Evolutionary conservation across 1,139 yeast species (phyloP).

Genomic region (Geotrichum klebahnii): DNA sequence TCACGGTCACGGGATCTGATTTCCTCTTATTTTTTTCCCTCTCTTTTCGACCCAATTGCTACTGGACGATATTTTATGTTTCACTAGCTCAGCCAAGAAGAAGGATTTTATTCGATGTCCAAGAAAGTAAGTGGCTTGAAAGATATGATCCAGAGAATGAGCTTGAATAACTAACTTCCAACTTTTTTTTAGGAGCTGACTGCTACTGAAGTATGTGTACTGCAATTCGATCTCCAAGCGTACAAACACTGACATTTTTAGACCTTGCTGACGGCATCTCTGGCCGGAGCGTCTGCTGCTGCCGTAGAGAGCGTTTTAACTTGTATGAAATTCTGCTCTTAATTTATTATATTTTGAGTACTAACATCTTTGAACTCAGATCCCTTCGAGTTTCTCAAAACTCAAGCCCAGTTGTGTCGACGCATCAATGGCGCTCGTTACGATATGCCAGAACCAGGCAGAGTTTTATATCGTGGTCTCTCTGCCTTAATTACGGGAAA

Average conservation of each 20-base stretch:
- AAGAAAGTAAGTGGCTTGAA: not conserved
- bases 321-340: conserved; percentile 34
- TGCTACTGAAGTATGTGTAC: not conserved
- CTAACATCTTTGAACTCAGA: conserved; percentile 36
- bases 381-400: conserved; percentile 81
- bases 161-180: not conserved
- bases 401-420: conserved; percentile 61
- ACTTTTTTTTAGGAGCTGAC: not conserved
- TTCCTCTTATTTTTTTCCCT: too few species aligned
- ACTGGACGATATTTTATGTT: too few species aligned
- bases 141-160: not conserved
- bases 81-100: not conserved
- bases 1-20: too few species aligned
- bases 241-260: conserved; percentile 17
- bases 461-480: conserved; percentile 64
- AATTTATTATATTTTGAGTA: too few species aligned
- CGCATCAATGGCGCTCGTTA: conserved; percentile 41
- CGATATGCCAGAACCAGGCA: conserved; percentile 43
- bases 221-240: not conserved
- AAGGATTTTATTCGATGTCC: not conserved
- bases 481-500: conserved; percentile 77
- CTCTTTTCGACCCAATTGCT: too few species aligned
- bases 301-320: conserved; percentile 66
- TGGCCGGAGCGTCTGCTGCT: conserved; percentile 75
- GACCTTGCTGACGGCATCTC: conserved; percentile 52